These are phyloP conservation scores for Dioscorea zingiberensis DNA, from an alignment of 106 monocot species.

Conservation along the genomic window DNA sequence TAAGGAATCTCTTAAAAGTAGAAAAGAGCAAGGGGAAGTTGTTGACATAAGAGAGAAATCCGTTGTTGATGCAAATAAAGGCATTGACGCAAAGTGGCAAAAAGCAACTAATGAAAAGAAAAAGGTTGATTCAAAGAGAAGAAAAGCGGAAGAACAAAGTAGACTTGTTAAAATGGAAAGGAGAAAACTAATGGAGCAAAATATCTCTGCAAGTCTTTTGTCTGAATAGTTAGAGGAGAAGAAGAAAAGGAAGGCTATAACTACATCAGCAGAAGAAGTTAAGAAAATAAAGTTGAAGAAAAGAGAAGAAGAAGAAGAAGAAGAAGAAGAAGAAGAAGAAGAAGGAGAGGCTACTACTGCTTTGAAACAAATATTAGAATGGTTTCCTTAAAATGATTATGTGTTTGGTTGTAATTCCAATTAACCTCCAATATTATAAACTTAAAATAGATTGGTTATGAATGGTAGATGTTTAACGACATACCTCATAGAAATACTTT, in stretches of 20 bases:
- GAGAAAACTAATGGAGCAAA: slow-evolving; percentile 45
- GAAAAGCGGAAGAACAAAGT: slow-evolving; percentile 36
- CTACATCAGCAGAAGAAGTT: no score
- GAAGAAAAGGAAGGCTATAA: slow-evolving; percentile 33
- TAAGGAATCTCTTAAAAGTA: slow-evolving; percentile 28
- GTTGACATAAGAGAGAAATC: slow-evolving; percentile 42
- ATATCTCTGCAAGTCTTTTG: slow-evolving; percentile 32
- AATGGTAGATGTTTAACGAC: no score
- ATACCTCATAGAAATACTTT: no score
- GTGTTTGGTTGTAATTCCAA: no score
- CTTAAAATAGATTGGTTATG: no score
- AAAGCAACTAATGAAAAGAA: slow-evolving; percentile 57
- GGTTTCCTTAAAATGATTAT: no score
- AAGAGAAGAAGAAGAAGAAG: no score
- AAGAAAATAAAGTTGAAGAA: no score
- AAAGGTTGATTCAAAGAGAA: slow-evolving; percentile 37
- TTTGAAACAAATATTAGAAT: no score
- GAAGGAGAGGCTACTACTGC: no score
- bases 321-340: no score
- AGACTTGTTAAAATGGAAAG: slow-evolving; percentile 40
- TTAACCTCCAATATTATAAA: no score
- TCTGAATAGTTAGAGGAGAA: slow-evolving; percentile 46
- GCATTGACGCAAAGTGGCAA: slow-evolving; percentile 46
- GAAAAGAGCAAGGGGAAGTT: slow-evolving; percentile 69
- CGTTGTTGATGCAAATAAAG: slow-evolving; percentile 28